A percentile compares a stretch with the other conserved stretches of the same genome.
Evolutionary conservation across 1,284 basidiomycete genomes (phyloP).

Genomic region (Sparassis latifolia): DNA sequence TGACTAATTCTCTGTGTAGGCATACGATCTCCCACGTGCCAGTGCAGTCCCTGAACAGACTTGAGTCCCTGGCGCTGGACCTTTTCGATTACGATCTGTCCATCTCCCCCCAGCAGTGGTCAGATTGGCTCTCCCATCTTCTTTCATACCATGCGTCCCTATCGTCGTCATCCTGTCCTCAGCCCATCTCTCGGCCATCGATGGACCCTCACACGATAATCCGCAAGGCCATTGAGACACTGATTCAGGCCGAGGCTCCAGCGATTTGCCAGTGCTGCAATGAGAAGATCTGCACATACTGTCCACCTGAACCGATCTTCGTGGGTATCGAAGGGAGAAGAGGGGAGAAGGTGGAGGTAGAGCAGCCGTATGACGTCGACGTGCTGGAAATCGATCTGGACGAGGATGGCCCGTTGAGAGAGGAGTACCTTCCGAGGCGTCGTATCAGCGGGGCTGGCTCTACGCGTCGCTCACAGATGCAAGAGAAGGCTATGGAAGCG

Average conservation of each 20-base stretch:
- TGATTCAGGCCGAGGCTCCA: slow-evolving; percentile 41
- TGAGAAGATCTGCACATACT: slow-evolving; percentile 10
- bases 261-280: slow-evolving; percentile 10
- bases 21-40: slow-evolving; percentile 73
- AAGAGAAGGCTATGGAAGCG: slow-evolving; percentile 25
- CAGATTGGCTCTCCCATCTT: slow-evolving; percentile 60
- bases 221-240: slow-evolving; percentile 62
- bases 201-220: slow-evolving; percentile 61
- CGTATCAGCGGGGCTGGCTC: slow-evolving; percentile 37
- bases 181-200: slow-evolving; percentile 75
- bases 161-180: slow-evolving; percentile 50
- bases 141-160: slow-evolving; percentile 57
- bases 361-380: slow-evolving; percentile 35
- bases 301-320: slow-evolving; percentile 56
- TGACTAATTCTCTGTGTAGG: slow-evolving; percentile 34
- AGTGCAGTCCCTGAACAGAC: slow-evolving; percentile 56
- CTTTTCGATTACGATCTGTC: slow-evolving; percentile 65
- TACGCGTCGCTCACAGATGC: slow-evolving; percentile 18
- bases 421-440: slow-evolving; percentile 71
- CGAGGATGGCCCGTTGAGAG: slow-evolving; percentile 71
- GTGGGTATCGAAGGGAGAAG: slow-evolving; percentile 59
- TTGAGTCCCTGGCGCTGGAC: slow-evolving; percentile 65
- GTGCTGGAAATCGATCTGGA: slow-evolving; percentile 69
- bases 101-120: slow-evolving; percentile 56
- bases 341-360: slow-evolving; percentile 40